Base-by-base conservation (phyloP, 139 green algal species). In the Closterium sp. region DNA sequence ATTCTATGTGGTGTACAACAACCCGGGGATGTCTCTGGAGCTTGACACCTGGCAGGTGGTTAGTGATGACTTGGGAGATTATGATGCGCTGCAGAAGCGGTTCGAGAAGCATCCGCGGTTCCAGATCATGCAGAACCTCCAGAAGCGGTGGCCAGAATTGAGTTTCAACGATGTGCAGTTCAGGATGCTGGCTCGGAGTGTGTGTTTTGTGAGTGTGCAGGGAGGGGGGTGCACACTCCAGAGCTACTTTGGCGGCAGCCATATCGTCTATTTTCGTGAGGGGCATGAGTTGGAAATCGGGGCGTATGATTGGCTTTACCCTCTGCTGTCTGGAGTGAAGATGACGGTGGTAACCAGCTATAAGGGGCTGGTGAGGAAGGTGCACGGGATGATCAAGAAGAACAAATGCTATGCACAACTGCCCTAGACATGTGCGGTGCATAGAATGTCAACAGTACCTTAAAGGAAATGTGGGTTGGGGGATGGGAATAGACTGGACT, bases 1-100 rank as follows among this genome's bases (percentile, higher is more conserved):
- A 9, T 92, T 91, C 19, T 90, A 70, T 28, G 84, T 92, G 1
- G 90, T 92, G 31, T 92, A 92, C 73, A 92, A 92, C 73, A 27
- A 70, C 29, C 22, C 90, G 70, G 70, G 70, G 6, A 90, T 31
- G 87, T 85, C 31, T 2, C 19, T 89, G 86, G 10, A 89, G 86
- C 11, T 45, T 45, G 38, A 45, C 17, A 11, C 17, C 13, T 22
- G 86, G 17, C 31, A 34, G 86, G 19, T 27, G 86, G 22, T 62
- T 6, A 9, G 31, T 24, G 31, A 89, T 89, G 86, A 31, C 29
- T 13, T 90, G 87, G 87, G 70, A 30, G 87, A 90, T 31, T 90
- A 86, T 19, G 70, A 90, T 7, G 87, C 70, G 27, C 38, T 90
- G 29, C 87, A 62, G n/a, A 6, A 90, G 29, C 29, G 62, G 87